Base-by-base conservation (phyloP, 768 basidiomycete species). In the Brasilioporus rufonigricans region DNA sequence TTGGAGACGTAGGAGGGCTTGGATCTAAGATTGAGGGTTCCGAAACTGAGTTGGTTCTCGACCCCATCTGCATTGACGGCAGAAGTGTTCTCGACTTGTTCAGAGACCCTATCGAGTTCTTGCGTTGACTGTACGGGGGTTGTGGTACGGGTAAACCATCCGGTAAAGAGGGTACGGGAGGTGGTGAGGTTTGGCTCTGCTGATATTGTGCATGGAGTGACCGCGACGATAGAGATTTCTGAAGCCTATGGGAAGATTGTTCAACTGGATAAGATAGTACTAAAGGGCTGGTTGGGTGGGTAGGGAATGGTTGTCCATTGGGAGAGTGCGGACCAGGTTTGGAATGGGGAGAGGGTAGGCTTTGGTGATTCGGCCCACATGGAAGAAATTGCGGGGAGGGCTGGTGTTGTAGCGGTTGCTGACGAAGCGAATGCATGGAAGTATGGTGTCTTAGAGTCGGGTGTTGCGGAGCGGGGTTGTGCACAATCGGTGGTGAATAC, bases 1-100 rank as follows among this genome's bases (percentile, higher is more conserved):
- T 76, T 2, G 93, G 96, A 8, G 92, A 94, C 38, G 82, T 77
- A 0, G 95, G 94, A 35, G 96, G 95, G 65, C 90, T 92, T 31
- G 86, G 84, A 52, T 86, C 86, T 44, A 80, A 78, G 57, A 83
- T 80, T 0, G 82, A 81, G 18, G 77, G 73, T 33, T 79, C 78
- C 13, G 72, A 72, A 64, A 80, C 72, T 2, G 86, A 84, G 27
- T 77, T 72, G 4, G 77, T 72, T 41, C 82, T 77, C 52, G 80
- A 76, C 52, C 75, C 76, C 48, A 80, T 61, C 57, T 84, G 80
- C 23, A 81, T 79, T 13, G 88, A 89, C 19, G 89, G 89, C 18
- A 86, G 71, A 55, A 89, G 61, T 1, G 82, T 75, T 27, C 83
- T 81, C 43, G 53, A 52, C 31, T 80, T 78, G 39, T 55, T 58